phyloP scores from a whole-genome alignment of 2,329 filamentous ascomycete genomes.

The Hypomyces rosellus region DNA sequence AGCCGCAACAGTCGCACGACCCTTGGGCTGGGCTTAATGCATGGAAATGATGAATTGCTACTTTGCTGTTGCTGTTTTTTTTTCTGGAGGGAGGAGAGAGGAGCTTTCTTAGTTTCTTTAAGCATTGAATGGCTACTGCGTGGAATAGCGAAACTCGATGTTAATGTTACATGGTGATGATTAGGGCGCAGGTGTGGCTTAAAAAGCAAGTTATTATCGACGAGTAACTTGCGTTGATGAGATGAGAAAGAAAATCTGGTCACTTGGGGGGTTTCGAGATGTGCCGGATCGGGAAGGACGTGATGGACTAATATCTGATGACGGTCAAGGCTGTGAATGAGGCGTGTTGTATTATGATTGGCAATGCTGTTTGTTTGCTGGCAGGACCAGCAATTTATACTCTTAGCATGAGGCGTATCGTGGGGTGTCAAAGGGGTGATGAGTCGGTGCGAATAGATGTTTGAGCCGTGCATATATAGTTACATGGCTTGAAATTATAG shows the following conservation, averaged over 20 bases:
- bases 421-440: not conserved
- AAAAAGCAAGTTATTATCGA: too few species aligned
- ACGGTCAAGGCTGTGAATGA: not conserved
- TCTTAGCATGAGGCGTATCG: too few species aligned
- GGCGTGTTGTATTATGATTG: not conserved
- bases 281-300: too few species aligned
- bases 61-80: not conserved
- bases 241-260: too few species aligned
- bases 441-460: not conserved
- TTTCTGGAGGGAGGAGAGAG: too few species aligned
- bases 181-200: too few species aligned
- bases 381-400: not conserved
- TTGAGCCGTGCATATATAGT: too few species aligned
- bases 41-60: conserved; percentile 37
- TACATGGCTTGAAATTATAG: too few species aligned
- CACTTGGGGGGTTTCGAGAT: too few species aligned
- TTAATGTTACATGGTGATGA: not conserved
- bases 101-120: not conserved
- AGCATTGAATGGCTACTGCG: too few species aligned
- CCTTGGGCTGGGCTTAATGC: conserved; percentile 48
- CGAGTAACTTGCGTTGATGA: too few species aligned
- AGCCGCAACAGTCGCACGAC: conserved; percentile 37
- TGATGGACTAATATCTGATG: too few species aligned
- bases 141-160: not conserved
- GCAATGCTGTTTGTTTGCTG: not conserved